These are phyloP conservation scores for Starmerella bombicola DNA, from an alignment of 805 yeast species.

Conservation along the genomic window DNA sequence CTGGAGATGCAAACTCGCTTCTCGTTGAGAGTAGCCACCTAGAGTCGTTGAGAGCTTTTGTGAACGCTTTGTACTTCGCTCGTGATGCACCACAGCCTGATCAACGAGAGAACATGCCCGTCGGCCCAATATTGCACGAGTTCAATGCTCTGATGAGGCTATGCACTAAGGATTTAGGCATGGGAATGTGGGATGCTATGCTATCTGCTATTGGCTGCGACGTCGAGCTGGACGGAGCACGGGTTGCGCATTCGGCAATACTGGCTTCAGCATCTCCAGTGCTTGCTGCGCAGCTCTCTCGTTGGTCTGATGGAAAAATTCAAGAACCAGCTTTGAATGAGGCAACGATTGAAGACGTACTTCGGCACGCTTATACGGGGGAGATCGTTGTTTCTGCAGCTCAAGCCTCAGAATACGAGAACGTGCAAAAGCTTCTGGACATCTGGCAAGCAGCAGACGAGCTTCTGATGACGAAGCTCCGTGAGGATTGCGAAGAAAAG, in stretches of 20 bases:
- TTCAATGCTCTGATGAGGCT: constrained; percentile 16
- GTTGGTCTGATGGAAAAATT: constrained; percentile 8
- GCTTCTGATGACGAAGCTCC: constrained; percentile 17
- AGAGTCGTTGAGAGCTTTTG: constrained; percentile 14
- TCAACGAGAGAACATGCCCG: not conserved
- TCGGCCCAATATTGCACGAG: constrained; percentile 8
- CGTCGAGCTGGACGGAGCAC: constrained; percentile 1
- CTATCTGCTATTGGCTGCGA: constrained; percentile 14
- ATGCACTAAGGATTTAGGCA: constrained; percentile 8
- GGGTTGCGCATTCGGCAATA: constrained; percentile 7
- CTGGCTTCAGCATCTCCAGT: constrained; percentile 14
- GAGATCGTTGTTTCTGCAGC: not conserved
- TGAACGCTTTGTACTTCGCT: constrained; percentile 2
- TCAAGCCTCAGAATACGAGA: not conserved
- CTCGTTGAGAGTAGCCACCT: constrained; percentile 3
- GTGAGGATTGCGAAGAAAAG: constrained; percentile 12
- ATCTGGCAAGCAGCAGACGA: constrained; percentile 20
- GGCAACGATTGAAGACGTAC: constrained; percentile 5
- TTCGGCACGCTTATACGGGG: constrained; percentile 15
- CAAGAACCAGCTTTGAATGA: not conserved
- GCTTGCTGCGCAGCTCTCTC: constrained; percentile 11
- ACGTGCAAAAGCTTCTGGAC: constrained; percentile 11
- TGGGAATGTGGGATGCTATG: constrained; percentile 17
- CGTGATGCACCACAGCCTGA: not conserved
- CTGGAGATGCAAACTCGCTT: not conserved